A percentile compares a stretch with the other conserved stretches of the same genome.
Conservation (phyloP, 75 land plant species). For the Picea glauca region DNA sequence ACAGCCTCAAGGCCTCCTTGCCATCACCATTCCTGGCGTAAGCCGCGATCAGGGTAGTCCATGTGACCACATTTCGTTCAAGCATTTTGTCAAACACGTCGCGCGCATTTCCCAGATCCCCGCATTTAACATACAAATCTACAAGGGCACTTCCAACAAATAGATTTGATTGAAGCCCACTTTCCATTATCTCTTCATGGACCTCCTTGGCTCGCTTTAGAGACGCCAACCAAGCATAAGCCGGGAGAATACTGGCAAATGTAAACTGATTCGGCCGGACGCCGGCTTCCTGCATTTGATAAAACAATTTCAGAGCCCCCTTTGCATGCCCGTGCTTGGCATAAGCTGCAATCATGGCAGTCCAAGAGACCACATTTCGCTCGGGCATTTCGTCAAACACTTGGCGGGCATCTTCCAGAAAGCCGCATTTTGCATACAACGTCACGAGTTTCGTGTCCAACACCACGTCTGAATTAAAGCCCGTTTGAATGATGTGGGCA, state of each 20-base stretch:
- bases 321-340: constrained; percentile 11
- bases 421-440: too few relatives aligned
- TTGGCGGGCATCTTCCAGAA: not conserved
- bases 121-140: not conserved
- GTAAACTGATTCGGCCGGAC: constrained; percentile 10
- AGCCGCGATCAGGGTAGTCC: not conserved
- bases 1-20: too few relatives aligned
- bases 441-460: too few relatives aligned
- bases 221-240: not conserved
- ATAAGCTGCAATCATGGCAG: constrained; percentile 14
- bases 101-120: not conserved
- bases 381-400: constrained; percentile 6
- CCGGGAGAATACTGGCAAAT: constrained; percentile 6
- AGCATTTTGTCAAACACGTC: not conserved
- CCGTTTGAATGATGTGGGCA: too few relatives aligned
- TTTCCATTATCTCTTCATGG: not conserved
- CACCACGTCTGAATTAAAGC: too few relatives aligned
- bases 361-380: constrained; percentile 15
- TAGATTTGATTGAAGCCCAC: not conserved
- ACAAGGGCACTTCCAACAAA: not conserved
- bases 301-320: constrained; percentile 7
- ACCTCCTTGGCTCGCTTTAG: not conserved
- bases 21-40: constrained; percentile 1
- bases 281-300: constrained; percentile 11
- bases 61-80: not conserved